A percentile compares a stretch with the other conserved stretches of the same genome.
Evolutionary conservation across 2,329 filamentous ascomycete species (phyloP).

Genomic region (Clonostachys rosea): DNA sequence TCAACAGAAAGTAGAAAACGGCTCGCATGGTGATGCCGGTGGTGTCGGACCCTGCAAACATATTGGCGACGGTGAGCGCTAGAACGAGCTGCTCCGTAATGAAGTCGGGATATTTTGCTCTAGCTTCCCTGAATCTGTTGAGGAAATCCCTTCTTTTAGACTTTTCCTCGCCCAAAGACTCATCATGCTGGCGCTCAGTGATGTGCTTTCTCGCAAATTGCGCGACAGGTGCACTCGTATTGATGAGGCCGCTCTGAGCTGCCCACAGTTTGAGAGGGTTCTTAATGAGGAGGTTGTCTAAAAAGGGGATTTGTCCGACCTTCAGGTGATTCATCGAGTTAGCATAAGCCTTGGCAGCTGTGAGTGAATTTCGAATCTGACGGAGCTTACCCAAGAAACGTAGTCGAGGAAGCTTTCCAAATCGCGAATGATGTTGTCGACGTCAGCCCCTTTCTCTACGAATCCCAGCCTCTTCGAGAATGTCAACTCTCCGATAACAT

Average conservation of each 20-base stretch:
- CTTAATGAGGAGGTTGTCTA: conserved; percentile 68
- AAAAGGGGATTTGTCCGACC: conserved; percentile 70
- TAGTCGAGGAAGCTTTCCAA: conserved; percentile 14
- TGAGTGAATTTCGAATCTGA: no score
- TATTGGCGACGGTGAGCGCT: no score
- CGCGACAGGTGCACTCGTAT: conserved; percentile 67
- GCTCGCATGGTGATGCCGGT: no score
- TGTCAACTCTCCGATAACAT: conserved; percentile 47
- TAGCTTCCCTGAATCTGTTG: conserved; percentile 67
- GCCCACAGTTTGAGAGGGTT: conserved; percentile 69
- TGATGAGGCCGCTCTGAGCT: conserved; percentile 61
- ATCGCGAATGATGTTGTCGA: conserved; percentile 29
- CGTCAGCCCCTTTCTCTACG: conserved; percentile 37
- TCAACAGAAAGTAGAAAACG: no score
- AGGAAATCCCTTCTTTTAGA: conserved; percentile 52
- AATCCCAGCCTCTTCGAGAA: conserved; percentile 32
- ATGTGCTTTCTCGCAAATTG: conserved; percentile 65
- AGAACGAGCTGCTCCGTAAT: conserved; percentile 49
- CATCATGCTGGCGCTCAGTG: conserved; percentile 49
- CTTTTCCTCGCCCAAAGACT: conserved; percentile 17
- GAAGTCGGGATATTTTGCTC: conserved; percentile 62
- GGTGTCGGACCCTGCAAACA: no score
- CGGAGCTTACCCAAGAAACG: conserved; percentile 17
- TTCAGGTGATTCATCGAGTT: conserved; percentile 12
- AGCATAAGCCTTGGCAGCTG: no score